Base-by-base conservation (phyloP, 202 grass and related monocot species). In the Panicum virgatum region DNA sequence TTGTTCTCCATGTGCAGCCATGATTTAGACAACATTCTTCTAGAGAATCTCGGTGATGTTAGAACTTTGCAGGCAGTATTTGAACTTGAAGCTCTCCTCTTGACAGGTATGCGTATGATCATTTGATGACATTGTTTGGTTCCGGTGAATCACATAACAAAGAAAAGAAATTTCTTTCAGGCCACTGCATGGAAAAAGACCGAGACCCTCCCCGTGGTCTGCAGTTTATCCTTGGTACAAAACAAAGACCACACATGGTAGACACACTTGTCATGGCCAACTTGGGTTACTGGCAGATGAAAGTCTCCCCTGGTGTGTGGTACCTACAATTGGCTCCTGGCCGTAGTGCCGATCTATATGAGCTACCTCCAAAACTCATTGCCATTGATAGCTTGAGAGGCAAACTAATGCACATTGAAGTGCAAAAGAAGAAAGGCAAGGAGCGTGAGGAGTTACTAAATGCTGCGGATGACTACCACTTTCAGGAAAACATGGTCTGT, bases 241-340 rank as follows among this genome's bases (percentile, higher is more conserved):
- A 90, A 94, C 86, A 62, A 88, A 93, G 78, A 42, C 82, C 92
- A 19, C 96, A 98, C 77, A 86, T 92, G 80, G 96, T 98, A 59
- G 96, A 98, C 80, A 98, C 96, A 83, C 96, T 96, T 86, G 92
- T 98, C 77, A 98, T 98, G 96, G 90, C 96, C 76, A 98, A 98
- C 82, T 95, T 98, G 87, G 96, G 96, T 57, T 98, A 98, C 65
- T 98, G 96, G 92, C 96, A 98, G 89, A 98, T 98, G 96, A 98
- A 98, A 86, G 96, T 98, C 67, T 95, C 88, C 59, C 96, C 96
- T 44, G 90, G 92, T 38, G 96, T 95, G 66, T 98, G 90, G 90
- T 88, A 95, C 83, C 89, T 98, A 66, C 90, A 98, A 83, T 85
- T 98, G 44, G 96, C 96, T 82, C 89, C 92, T 90, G 96, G 96